Evolutionary conservation across 73 alveolate species (phyloP), one percentile per base, ranked within the genome.

Genomic region (Paramecium sexaurelia): DNA sequence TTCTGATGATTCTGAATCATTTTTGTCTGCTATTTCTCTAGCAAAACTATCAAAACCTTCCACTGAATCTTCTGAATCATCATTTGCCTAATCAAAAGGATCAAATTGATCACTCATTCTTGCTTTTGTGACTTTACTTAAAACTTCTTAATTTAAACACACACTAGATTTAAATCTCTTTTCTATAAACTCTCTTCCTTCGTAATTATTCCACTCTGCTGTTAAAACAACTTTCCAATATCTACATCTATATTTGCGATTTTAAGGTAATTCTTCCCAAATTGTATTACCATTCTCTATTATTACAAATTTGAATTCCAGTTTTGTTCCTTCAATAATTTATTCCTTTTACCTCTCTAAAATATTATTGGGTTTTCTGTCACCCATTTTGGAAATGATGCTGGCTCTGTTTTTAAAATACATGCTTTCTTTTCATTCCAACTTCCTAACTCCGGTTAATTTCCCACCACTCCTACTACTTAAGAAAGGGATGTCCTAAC

Each of bases 121-220:
- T 40, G 90, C 6, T 20, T 27, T 37, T 17, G 68, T 78, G 41
- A 40, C 45, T 29, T 78, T 24, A 15, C 55, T 19, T 20, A 78
- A 43, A n/a, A 43, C 43, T 24, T 78, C 90, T 39, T 41, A 6
- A 78, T 78, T 45, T 43, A 78, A 43, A 24, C 75, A 78, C 3
- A 41, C 68, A 11, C 75, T 41, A 17, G 75, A 41, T 61, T 78
- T 41, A 78, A 78, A 78, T 33, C 43, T 78, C 75, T 78, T 78
- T n/a, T 39, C 43, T 24, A 78, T 78, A 20, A 24, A 78, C 40
- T 78, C 90, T 45, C 43, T 78, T 9, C 90, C 90, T 29, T 78
- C 73, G 41, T 78, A 78, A 45, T 78, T 45, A 33, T 78, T 43
- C 90, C 90, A 78, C 26, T 78, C 90, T 78, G 90, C 90, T 24